Conservation (phyloP, 2,329 filamentous ascomycete species). For the Pestalotiopsis sp. region DNA sequence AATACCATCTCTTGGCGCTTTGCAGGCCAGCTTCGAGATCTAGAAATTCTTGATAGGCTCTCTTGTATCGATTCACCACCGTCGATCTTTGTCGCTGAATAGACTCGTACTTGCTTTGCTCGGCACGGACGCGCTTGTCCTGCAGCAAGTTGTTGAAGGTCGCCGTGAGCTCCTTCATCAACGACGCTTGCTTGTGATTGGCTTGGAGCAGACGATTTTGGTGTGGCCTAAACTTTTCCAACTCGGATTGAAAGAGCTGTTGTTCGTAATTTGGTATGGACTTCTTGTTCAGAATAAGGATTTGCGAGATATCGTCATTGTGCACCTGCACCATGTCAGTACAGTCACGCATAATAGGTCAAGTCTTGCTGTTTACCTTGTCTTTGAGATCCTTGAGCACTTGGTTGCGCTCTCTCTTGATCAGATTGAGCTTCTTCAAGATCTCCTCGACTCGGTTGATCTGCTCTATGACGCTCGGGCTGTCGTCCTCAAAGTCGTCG, state of each 20-base stretch:
- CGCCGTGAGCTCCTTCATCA: constrained; percentile 92
- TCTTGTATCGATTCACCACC: constrained; percentile 85
- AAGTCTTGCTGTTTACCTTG: constrained; percentile 64
- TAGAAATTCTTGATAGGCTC: constrained; percentile 88
- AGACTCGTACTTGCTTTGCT: constrained; percentile 92
- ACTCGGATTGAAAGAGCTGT: constrained; percentile 89
- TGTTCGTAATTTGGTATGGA: constrained; percentile 88
- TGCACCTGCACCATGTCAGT: constrained; percentile 65
- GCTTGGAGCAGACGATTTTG: constrained; percentile 90
- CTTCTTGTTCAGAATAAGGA: constrained; percentile 97
- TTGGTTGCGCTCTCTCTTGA: constrained; percentile 89
- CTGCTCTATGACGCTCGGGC: constrained; percentile 82
- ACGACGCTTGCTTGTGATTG: constrained; percentile 88
- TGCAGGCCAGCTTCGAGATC: constrained; percentile 84
- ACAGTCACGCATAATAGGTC: constrained; percentile 16
- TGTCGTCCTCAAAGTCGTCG: constrained; percentile 82
- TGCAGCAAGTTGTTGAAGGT: constrained; percentile 86
- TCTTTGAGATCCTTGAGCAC: constrained; percentile 97
- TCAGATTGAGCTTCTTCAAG: constrained; percentile 83
- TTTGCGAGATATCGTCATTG: constrained; percentile 95
- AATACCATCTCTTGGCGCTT: constrained; percentile 90
- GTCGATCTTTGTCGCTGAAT: constrained; percentile 80
- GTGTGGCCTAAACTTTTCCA: constrained; percentile 96
- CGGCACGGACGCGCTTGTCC: constrained; percentile 88
- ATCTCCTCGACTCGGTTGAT: constrained; percentile 87